A percentile compares a stretch with the other conserved stretches of the same genome.
phyloP scores from a whole-genome alignment of 768 basidiomycete species.

The Boletus tomentosulus region DNA sequence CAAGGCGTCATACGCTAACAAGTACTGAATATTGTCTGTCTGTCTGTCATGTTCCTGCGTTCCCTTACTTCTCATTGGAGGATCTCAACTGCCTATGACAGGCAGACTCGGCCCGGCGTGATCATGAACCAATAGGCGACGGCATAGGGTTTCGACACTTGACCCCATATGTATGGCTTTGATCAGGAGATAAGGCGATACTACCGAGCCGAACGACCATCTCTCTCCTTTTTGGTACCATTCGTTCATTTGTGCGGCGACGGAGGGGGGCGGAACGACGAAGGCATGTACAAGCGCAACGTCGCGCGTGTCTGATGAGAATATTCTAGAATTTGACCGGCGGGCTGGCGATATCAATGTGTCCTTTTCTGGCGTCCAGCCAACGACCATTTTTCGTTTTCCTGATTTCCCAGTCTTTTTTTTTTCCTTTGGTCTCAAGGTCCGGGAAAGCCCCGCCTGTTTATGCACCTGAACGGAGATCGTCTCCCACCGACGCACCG shows the following conservation, averaged over 20 bases:
- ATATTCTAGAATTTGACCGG: not conserved
- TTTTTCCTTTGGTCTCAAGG: not conserved
- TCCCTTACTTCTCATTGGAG: no score
- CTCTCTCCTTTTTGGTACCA: not conserved
- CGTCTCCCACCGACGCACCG: not conserved
- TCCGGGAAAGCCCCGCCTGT: not conserved
- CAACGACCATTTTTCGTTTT: not conserved
- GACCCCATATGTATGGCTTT: not conserved
- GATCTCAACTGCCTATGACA: not conserved
- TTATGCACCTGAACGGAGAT: not conserved
- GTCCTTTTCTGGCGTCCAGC: slow-evolving; percentile 1
- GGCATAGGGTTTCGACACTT: not conserved
- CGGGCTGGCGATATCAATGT: not conserved
- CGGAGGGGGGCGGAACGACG: slow-evolving; percentile 1
- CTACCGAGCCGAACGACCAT: slow-evolving; percentile 13
- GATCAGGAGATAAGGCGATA: slow-evolving; percentile 21
- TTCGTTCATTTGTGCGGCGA: slow-evolving; percentile 14
- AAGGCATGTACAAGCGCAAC: not conserved
- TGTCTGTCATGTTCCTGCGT: not conserved
- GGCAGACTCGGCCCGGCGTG: not conserved
- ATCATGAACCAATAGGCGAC: slow-evolving; percentile 1
- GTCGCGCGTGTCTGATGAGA: not conserved
- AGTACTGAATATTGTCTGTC: not conserved
- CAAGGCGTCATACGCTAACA: not conserved
- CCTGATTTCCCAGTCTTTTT: not conserved